Evolutionary conservation across 352 stramenopile species (phyloP).

Genomic region (Phytophthora parvispora): DNA sequence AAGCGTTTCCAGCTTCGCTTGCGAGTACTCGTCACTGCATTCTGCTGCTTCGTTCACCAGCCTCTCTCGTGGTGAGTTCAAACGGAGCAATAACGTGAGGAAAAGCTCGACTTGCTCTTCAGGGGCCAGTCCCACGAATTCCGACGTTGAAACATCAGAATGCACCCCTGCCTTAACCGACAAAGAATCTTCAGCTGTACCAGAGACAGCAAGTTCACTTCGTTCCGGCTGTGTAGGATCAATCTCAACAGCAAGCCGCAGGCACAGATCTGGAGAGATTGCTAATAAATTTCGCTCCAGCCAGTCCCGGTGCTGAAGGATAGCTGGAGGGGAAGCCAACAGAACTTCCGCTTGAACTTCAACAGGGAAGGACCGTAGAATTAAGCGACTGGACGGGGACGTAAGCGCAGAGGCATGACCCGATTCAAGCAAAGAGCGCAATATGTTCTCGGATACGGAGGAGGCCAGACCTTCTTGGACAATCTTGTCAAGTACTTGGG

Average conservation of each 20-base stretch:
- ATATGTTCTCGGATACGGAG: conserved; percentile 46
- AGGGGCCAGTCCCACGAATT: conserved; percentile 42
- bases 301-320: conserved; percentile 84
- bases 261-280: conserved; percentile 49
- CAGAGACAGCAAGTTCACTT: not conserved
- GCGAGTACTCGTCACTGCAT: conserved; percentile 43
- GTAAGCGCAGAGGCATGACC: conserved; percentile 55
- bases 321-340: conserved; percentile 45
- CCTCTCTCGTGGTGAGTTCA: conserved; percentile 46
- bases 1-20: conserved; percentile 60
- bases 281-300: conserved; percentile 59
- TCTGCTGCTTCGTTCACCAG: conserved; percentile 1
- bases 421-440: conserved; percentile 50
- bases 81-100: conserved; percentile 68
- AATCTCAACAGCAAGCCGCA: conserved; percentile 50
- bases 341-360: conserved; percentile 68
- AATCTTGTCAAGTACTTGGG: conserved; percentile 65
- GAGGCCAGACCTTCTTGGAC: conserved; percentile 49
- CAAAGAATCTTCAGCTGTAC: conserved; percentile 4
- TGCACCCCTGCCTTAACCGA: conserved; percentile 16
- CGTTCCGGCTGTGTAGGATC: conserved; percentile 40
- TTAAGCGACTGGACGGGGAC: conserved; percentile 49
- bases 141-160: conserved; percentile 55
- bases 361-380: conserved; percentile 62
- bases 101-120: conserved; percentile 86